Evolutionary conservation across 169 alveolate species (phyloP).

Genomic region (Plasmodium gonderi): DNA sequence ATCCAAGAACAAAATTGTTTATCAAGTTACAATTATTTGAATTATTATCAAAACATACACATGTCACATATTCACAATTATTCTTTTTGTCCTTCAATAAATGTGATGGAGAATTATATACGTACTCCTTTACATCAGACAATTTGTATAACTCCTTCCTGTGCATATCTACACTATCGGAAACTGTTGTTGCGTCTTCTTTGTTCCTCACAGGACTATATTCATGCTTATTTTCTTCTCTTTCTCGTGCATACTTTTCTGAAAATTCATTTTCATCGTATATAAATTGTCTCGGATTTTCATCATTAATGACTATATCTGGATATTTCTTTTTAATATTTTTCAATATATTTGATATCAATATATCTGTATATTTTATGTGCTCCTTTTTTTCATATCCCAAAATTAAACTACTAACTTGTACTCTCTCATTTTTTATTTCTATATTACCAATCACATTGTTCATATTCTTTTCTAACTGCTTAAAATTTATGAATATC

Average conservation of each 20-base stretch:
- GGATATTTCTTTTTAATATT: slow-evolving; percentile 69
- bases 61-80: slow-evolving; percentile 69
- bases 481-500: slow-evolving; percentile 73
- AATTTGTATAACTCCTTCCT: slow-evolving; percentile 27
- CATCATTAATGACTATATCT: slow-evolving; percentile 67
- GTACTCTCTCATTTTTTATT: slow-evolving; percentile 50
- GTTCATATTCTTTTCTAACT: slow-evolving; percentile 55
- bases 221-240: background rate
- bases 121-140: slow-evolving; percentile 47
- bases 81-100: slow-evolving; percentile 52
- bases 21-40: slow-evolving; percentile 68
- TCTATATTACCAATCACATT: slow-evolving; percentile 58
- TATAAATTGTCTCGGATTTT: slow-evolving; percentile 55
- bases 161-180: slow-evolving; percentile 5
- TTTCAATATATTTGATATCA: slow-evolving; percentile 64
- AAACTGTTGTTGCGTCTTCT: background rate
- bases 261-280: slow-evolving; percentile 19
- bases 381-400: slow-evolving; percentile 71
- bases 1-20: slow-evolving; percentile 55
- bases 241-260: background rate
- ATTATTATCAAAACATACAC: slow-evolving; percentile 72
- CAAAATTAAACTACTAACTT: slow-evolving; percentile 51
- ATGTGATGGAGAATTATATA: slow-evolving; percentile 60
- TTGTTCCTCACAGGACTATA: background rate
- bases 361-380: slow-evolving; percentile 61